phyloP scores from a whole-genome alignment of 1,139 yeast species.

The Pichia sp. region DNA sequence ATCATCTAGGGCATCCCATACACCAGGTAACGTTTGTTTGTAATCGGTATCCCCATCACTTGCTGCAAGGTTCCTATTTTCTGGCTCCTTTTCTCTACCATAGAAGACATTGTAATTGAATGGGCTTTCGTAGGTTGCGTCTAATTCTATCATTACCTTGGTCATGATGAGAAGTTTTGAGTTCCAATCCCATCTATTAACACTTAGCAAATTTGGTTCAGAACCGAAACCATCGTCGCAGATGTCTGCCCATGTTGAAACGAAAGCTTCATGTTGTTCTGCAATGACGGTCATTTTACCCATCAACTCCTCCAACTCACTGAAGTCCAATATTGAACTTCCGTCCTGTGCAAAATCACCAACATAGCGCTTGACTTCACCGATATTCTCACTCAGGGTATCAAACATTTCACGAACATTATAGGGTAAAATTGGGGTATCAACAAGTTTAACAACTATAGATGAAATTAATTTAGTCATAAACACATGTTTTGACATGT shows the following conservation, averaged over 20 bases:
- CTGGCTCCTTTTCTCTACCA: conserved; percentile 66
- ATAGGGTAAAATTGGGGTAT: conserved; percentile 73
- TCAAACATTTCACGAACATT: conserved; percentile 49
- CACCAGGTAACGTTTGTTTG: conserved; percentile 53
- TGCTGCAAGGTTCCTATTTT: conserved; percentile 24
- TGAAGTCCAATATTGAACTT: conserved; percentile 31
- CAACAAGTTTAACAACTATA: conserved; percentile 54
- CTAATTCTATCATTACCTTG: conserved; percentile 45
- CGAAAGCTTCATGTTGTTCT: conserved; percentile 43
- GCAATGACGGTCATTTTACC: conserved; percentile 37
- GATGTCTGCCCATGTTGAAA: conserved; percentile 49
- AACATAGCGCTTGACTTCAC: conserved; percentile 48
- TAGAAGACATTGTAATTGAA: conserved; percentile 67
- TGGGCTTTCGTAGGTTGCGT: conserved; percentile 49
- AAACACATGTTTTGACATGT: conserved; percentile 52
- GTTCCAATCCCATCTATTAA: conserved; percentile 79
- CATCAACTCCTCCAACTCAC: conserved; percentile 31
- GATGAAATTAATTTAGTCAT: conserved; percentile 56
- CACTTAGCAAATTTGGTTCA: conserved; percentile 68
- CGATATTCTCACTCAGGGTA: conserved; percentile 40
- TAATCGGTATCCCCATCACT: conserved; percentile 30
- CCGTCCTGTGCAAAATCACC: conserved; percentile 4
- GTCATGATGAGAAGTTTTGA: conserved; percentile 56
- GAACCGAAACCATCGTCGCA: conserved; percentile 40
- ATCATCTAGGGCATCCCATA: conserved; percentile 57